phyloP scores from a whole-genome alignment of 306 rosid species.

The Cotoneaster glaucophyllus region DNA sequence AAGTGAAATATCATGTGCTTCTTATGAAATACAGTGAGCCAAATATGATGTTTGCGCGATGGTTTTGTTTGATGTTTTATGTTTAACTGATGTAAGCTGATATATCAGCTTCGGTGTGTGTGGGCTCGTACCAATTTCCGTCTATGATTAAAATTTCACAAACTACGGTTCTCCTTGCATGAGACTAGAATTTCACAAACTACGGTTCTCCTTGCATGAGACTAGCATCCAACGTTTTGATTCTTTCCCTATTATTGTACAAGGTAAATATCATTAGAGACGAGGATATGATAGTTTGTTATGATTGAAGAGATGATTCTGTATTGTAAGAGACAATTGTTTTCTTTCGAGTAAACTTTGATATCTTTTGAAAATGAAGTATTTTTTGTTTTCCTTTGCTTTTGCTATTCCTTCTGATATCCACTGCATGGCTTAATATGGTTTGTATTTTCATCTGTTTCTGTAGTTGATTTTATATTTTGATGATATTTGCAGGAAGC shows the following conservation, averaged over 20 bases:
- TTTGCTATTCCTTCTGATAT: background rate
- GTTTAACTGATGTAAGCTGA: background rate
- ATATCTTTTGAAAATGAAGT: background rate
- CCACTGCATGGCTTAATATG: background rate
- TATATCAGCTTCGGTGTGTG: background rate
- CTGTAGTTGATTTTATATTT: background rate
- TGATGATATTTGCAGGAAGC: slow-evolving; percentile 54
- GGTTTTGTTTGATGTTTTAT: background rate
- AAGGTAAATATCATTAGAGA: background rate
- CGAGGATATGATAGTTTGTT: background rate
- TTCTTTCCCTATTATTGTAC: background rate
- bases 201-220: background rate
- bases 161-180: background rate
- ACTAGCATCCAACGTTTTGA: background rate
- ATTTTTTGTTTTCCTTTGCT: background rate
- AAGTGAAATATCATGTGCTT: background rate
- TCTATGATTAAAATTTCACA: background rate
- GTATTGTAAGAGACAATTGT: background rate
- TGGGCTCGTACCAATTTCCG: background rate
- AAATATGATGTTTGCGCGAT: background rate
- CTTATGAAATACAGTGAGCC: background rate
- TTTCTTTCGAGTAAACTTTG: background rate
- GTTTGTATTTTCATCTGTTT: background rate
- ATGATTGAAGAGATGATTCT: background rate
- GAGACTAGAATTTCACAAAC: background rate